Percentiles rank a stretch among this genome's conserved stretches.
Conservation (phyloP, 228 moss, liverwort and hornwort genomes). For the Sphagnum magellanicum region DNA sequence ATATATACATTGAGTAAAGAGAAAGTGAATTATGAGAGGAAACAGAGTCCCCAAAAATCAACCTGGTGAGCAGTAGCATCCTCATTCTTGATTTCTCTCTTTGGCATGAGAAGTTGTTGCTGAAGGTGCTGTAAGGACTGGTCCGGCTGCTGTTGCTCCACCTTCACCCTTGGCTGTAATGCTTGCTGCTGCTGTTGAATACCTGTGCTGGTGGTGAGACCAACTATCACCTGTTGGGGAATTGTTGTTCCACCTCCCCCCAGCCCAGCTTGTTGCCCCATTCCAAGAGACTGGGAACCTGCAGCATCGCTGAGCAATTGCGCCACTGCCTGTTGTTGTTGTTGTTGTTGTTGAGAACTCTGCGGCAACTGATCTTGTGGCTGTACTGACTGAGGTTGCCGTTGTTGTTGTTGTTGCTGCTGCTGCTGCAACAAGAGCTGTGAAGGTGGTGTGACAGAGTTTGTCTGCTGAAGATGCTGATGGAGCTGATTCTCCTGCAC, state of each 20-base stretch:
- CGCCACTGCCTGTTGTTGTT: conserved; percentile 24
- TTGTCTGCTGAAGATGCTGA: conserved; percentile 42
- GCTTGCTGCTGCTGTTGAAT: conserved; percentile 34
- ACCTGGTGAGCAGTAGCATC: conserved; percentile 71
- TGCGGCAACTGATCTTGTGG: conserved; percentile 45
- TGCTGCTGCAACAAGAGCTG: conserved; percentile 25
- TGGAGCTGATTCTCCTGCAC: conserved; percentile 22
- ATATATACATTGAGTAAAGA: too few relatives aligned
- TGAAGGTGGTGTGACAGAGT: conserved; percentile 53
- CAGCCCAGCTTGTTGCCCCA: conserved; percentile 29
- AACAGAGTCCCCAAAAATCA: too few relatives aligned
- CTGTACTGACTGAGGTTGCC: conserved; percentile 57
- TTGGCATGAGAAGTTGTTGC: conserved; percentile 73
- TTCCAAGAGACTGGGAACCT: conserved; percentile 53
- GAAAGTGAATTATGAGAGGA: too few relatives aligned
- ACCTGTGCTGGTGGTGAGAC: too few relatives aligned
- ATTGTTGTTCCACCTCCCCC: not conserved
- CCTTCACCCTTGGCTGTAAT: conserved; percentile 31
- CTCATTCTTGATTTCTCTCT: conserved; percentile 84
- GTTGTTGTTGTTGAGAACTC: conserved; percentile 21
- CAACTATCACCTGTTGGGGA: too few relatives aligned
- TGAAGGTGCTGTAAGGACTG: conserved; percentile 30
- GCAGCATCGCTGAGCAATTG: conserved; percentile 13
- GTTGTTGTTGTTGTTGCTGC: conserved; percentile 30
- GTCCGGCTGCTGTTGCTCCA: conserved; percentile 56